These are phyloP conservation scores for Fusarium camptoceras DNA, from an alignment of 2,329 filamentous ascomycete genomes.

Conservation along the genomic window DNA sequence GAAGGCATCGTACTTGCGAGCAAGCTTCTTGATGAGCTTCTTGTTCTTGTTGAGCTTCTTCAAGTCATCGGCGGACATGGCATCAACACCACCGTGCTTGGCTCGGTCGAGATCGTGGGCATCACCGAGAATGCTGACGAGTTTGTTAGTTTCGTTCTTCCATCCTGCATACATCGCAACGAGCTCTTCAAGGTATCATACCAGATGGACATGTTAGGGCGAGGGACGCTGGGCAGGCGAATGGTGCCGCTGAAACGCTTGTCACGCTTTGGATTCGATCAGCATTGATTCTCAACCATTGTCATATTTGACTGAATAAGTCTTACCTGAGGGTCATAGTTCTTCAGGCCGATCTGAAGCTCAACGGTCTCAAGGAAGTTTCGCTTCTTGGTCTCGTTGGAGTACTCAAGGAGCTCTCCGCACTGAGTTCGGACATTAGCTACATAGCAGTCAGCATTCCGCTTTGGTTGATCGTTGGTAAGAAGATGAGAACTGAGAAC, in stretches of 20 bases:
- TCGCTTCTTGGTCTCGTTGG: conserved; percentile 92
- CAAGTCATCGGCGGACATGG: conserved; percentile 98
- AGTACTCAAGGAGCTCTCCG: conserved; percentile 94
- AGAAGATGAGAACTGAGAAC: background rate
- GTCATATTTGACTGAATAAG: no score
- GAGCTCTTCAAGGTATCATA: conserved; percentile 35
- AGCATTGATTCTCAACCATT: no score
- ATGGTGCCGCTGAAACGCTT: conserved; percentile 99
- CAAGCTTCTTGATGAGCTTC: conserved; percentile 99
- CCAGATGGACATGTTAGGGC: conserved; percentile 90
- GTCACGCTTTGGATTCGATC: conserved; percentile 73
- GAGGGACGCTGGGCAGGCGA: conserved; percentile 90
- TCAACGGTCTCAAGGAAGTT: conserved; percentile 98
- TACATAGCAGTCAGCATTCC: conserved; percentile 54
- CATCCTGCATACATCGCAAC: background rate
- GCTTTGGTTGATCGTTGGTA: background rate
- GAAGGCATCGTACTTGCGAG: conserved; percentile 99
- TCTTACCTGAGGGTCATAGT: conserved; percentile 85
- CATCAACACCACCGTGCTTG: conserved; percentile 98
- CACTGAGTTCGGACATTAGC: conserved; percentile 97
- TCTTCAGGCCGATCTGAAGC: conserved; percentile 94
- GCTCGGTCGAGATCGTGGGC: conserved; percentile 99
- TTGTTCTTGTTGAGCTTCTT: conserved; percentile 99
- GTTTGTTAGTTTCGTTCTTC: conserved; percentile 23
- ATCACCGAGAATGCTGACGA: conserved; percentile 70